Conservation (phyloP, 2,329 filamentous ascomycete species). For the Colletotrichum aenigma region DNA sequence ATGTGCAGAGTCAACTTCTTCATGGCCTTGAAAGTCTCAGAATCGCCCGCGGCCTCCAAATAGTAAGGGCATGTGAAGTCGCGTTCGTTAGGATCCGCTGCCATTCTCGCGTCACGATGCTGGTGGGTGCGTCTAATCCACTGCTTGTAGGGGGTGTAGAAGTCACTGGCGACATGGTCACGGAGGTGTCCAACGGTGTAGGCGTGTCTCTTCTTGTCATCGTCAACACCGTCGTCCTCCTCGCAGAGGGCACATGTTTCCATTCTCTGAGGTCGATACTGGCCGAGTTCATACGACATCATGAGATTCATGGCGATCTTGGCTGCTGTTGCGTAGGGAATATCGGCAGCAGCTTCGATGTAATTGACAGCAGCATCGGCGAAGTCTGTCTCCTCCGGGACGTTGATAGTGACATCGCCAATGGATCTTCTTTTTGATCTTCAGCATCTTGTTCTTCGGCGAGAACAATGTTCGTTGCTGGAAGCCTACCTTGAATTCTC, state of each 20-base stretch:
- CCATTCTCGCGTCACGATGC: not conserved
- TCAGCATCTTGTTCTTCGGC: not conserved
- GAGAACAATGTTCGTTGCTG: not conserved
- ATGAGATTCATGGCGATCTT: not conserved
- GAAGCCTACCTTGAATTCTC: not conserved
- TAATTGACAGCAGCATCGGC: too few relatives aligned
- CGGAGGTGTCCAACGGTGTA: not conserved
- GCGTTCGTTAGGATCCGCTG: fast-evolving
- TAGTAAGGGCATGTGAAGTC: not conserved
- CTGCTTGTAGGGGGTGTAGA: not conserved
- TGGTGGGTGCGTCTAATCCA: not conserved
- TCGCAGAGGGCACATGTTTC: not conserved
- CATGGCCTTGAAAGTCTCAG: not conserved
- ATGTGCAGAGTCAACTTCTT: not conserved
- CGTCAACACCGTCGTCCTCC: not conserved
- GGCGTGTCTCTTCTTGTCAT: not conserved
- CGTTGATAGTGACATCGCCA: too few relatives aligned
- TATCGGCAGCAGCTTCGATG: not conserved
- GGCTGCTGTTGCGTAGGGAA: not conserved
- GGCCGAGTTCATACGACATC: not conserved
- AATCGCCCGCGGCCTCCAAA: not conserved
- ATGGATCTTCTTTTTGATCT: too few relatives aligned
- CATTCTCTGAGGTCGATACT: not conserved
- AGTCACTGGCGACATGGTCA: not conserved
- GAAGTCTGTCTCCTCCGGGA: too few relatives aligned